Base-by-base conservation (phyloP, 768 basidiomycete genomes). In the Candolleomyces eurysporus region DNA sequence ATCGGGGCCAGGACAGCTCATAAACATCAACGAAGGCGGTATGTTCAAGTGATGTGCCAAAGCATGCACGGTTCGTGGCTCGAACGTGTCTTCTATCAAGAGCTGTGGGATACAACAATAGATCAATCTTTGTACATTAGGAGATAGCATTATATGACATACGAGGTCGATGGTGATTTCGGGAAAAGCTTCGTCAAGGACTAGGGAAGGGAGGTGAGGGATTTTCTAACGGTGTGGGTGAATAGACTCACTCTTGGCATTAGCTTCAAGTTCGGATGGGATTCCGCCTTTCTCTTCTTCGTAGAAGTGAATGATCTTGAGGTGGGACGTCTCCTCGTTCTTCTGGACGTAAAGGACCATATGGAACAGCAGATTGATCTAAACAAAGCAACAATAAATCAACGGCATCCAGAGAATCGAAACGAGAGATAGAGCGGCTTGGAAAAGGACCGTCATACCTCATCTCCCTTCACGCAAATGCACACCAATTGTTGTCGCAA, bases 231-330 rank as follows among this genome's bases (percentile, higher is more conserved):
- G 51, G 8, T 36, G 43, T 9, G 17, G 26, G 21, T 40, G 5
- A 14, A 17, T 30, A 21, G 39, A 67, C 76, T 22, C 56, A 85
- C 86, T 85, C 68, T 84, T 88, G 36, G 82, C 78, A 66, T 91
- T 92, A 5, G 88, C 87, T 68, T 87, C 89, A 65, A 92, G 72
- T 66, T 92, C 90, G 0, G 86, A 86, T 0, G 90, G 90, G 5
- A 61, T 57, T 26, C 86, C 76, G 0, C 78, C 80, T 14, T 73
- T 71, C 32, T 82, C 82, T 22, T 73, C 76, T 30, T 85, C 80
- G 60, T 81, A 77, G 65, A 89, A 90, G 65, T 90, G 88, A 4
- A 90, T 78, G 13, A 91, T 80, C 72, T 89, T 89, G 59, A 91
- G 65, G 64, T 83, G 79, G 0, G 87, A 81, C 0, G 90, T 91